These are phyloP conservation scores for Umbelopsis sp. DNA, from an alignment of 192 early-diverging fungal genomes.

Conservation along the genomic window DNA sequence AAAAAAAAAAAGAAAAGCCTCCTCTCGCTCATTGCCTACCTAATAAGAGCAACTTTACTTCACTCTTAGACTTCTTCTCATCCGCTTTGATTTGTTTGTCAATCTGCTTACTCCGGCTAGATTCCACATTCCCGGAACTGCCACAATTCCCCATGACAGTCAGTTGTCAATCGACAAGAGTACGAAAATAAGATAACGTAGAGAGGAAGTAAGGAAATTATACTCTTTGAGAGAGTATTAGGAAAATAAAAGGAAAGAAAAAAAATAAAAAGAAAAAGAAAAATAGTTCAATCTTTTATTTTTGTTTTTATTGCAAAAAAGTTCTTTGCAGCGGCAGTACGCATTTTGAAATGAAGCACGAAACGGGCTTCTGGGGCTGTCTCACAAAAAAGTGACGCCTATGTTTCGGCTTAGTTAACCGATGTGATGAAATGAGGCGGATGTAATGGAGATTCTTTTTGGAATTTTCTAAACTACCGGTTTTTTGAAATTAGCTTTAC, in stretches of 20 bases:
- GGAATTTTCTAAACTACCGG: neutral
- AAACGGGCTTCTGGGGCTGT: neutral
- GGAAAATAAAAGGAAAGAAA: neutral
- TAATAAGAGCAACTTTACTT: constrained; percentile 39
- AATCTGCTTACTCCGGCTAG: constrained; percentile 21
- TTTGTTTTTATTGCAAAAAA: too few relatives aligned
- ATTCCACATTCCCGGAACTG: constrained; percentile 8
- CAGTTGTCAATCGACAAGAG: neutral
- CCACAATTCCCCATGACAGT: constrained; percentile 22
- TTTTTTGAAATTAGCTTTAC: neutral
- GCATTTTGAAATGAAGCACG: neutral
- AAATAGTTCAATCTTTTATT: too few relatives aligned
- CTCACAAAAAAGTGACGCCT: constrained; percentile 12
- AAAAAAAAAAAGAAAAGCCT: too few relatives aligned
- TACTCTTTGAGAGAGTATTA: neutral
- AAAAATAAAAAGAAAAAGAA: neutral
- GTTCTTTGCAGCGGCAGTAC: neutral
- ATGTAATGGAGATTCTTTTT: neutral
- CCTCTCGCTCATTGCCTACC: constrained; percentile 14
- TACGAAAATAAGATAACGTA: neutral
- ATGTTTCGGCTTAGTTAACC: neutral
- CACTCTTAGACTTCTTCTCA: constrained; percentile 35
- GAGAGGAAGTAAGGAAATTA: neutral
- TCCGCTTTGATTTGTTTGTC: constrained; percentile 36
- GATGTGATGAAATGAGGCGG: neutral